Conservation (phyloP, 2,329 filamentous ascomycete species). For the Aspergillus nomiae region DNA sequence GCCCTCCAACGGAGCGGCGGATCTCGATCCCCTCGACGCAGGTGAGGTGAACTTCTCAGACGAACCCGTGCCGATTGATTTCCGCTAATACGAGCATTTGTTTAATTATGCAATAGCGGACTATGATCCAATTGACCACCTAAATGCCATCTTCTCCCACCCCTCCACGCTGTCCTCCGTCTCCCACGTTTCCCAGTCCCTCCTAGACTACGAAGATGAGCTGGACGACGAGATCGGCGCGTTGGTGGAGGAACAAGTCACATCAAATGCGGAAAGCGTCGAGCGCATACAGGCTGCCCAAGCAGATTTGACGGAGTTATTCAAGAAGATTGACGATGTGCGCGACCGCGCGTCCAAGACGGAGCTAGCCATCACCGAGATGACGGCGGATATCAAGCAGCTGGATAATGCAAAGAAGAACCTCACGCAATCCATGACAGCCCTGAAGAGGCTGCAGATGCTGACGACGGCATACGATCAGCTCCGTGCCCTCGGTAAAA, state of each 20-base stretch:
- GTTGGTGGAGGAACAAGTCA: conserved; percentile 75
- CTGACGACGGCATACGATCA: conserved; percentile 99
- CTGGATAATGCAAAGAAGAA: conserved; percentile 96
- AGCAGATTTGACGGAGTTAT: conserved; percentile 82
- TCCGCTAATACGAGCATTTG: conserved; percentile 8
- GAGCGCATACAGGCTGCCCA: conserved; percentile 90
- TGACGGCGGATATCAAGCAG: conserved; percentile 98
- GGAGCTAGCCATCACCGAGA: conserved; percentile 93
- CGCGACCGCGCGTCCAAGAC: conserved; percentile 86
- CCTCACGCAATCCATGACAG: conserved; percentile 95
- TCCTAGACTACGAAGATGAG: conserved; percentile 77
- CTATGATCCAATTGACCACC: conserved; percentile 89
- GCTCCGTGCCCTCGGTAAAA: conserved; percentile 77
- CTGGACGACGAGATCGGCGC: conserved; percentile 75
- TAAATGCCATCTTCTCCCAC: conserved; percentile 91
- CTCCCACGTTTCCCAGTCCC: conserved; percentile 69
- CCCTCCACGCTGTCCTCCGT: conserved; percentile 81
- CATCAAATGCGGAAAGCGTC: conserved; percentile 82
- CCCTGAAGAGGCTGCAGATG: conserved; percentile 96
- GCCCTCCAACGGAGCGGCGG: conserved; percentile 39
- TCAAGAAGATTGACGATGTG: conserved; percentile 92
- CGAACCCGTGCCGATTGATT: neutral
- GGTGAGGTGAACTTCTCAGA: conserved; percentile 32
- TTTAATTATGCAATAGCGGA: conserved; percentile 57
- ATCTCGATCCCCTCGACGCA: conserved; percentile 47